Base-by-base conservation (phyloP, 148 eudicot species). In the Heliosperma pusillum region DNA sequence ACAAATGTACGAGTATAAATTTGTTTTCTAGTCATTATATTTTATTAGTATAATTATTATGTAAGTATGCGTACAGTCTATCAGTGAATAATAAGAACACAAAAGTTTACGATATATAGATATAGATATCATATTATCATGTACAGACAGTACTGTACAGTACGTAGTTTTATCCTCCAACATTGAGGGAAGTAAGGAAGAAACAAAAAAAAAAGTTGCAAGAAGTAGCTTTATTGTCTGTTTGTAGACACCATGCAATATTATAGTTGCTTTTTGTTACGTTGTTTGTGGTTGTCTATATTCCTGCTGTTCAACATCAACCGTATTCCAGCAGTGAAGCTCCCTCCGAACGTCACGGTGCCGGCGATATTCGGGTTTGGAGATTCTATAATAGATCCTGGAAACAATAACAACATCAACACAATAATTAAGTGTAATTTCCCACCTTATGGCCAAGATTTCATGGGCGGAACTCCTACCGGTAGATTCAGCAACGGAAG, bases 401-500 rank as follows among this genome's bases (percentile, higher is more conserved):
- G 95, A 2, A 85, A 83, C 78, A 90, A 90, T 71, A 88, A 90
- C 45, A 1, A 74, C 44, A 22, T 85, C 2, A n/a, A 50, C 7
- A 85, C 92, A 0, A 0, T 82, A 19, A 10, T 82, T 8, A 86
- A 85, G 67, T 76, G 85, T 74, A 72, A 90, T 74, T 79, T 78
- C 74, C 76, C 83, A 29, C 95, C 95, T 8, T 90, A 90, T 68
- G 95, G 95, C 27, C 74, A 69, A 70, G 87, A 90, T 70, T 88
- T 91, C 36, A 26, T 29, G 40, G 92, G 82, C 62, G 87, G 86
- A 19, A 12, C 72, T n/a, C 74, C 97, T 0, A 88, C 90, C 1
- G 97, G 97, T 19, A 83, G 94, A 71, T 91, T 89, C 75, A 55
- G 84, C 87, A 91, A 91, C 66, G 93, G 87, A n/a, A 86, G 77